These are phyloP conservation scores for Plectosphaerella plurivora DNA, from an alignment of 2,329 filamentous ascomycete genomes.

Conservation along the genomic window DNA sequence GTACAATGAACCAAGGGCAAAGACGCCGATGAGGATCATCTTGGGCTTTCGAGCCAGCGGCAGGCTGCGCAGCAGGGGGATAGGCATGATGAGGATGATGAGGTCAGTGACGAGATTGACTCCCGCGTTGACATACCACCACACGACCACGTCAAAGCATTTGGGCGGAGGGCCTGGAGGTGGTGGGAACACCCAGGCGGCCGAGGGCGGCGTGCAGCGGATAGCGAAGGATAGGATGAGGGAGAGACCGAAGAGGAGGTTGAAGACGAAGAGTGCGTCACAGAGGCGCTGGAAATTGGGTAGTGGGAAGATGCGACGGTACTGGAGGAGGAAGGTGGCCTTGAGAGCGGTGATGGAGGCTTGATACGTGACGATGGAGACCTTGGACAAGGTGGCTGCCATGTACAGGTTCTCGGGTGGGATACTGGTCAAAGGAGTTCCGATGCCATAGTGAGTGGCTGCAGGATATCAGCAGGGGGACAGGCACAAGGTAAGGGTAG, in stretches of 20 bases:
- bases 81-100: constrained; percentile 11
- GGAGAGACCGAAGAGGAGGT: constrained; percentile 8
- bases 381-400: constrained; percentile 19
- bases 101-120: constrained; percentile 12
- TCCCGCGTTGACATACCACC: constrained; percentile 8
- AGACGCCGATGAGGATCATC: constrained; percentile 7
- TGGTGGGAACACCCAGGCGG: not conserved
- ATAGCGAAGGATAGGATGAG: constrained; percentile 3
- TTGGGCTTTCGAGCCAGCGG: constrained; percentile 7
- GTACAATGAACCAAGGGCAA: constrained; percentile 11
- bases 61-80: constrained; percentile 7
- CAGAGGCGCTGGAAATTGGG: constrained; percentile 8
- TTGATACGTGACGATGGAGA: constrained; percentile 25
- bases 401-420: not conserved
- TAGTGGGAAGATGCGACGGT: constrained; percentile 24
- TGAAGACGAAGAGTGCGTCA: constrained; percentile 9
- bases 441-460: constrained; percentile 11
- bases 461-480: not conserved
- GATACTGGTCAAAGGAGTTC: constrained; percentile 10
- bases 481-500: fast-evolving
- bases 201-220: not conserved
- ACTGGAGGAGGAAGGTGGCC: constrained; percentile 30
- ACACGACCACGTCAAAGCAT: constrained; percentile 5
- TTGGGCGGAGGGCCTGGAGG: not conserved
- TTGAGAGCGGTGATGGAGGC: constrained; percentile 23